A percentile compares a stretch with the other conserved stretches of the same genome.
Evolutionary conservation across 768 basidiomycete species (phyloP).

Genomic region (Suillus ampliporus): DNA sequence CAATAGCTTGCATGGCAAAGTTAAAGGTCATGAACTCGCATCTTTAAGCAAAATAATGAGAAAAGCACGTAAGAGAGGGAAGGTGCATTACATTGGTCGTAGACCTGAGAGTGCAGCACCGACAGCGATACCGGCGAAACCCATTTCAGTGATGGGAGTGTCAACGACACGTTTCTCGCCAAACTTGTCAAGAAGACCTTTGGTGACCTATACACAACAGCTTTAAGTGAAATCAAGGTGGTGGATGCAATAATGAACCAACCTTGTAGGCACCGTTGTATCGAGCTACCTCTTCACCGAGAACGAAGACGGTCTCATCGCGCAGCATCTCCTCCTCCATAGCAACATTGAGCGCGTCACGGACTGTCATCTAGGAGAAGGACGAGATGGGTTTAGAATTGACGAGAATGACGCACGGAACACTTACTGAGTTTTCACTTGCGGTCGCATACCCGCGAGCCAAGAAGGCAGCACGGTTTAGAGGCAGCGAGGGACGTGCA

Average conservation of each 20-base stretch:
- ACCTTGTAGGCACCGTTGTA: slow-evolving; percentile 99
- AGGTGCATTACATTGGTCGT: slow-evolving; percentile 75
- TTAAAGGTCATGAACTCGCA: slow-evolving; percentile 99
- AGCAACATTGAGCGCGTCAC: slow-evolving; percentile 95
- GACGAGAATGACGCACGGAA: slow-evolving; percentile 38
- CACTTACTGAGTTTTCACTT: slow-evolving; percentile 53
- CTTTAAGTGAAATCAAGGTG: slow-evolving; percentile 20
- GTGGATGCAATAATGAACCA: slow-evolving; percentile 17
- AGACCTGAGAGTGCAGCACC: slow-evolving; percentile 95
- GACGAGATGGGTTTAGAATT: slow-evolving; percentile 26
- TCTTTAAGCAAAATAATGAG: slow-evolving; percentile 44
- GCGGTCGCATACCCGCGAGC: slow-evolving; percentile 71
- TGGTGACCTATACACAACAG: slow-evolving; percentile 74
- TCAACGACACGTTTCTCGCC: slow-evolving; percentile 98
- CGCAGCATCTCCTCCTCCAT: slow-evolving; percentile 99
- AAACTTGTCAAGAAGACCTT: slow-evolving; percentile 98
- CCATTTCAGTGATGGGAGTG: slow-evolving; percentile 97
- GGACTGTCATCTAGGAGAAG: slow-evolving; percentile 85
- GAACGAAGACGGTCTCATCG: slow-evolving; percentile 92
- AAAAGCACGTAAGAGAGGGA: slow-evolving; percentile 8
- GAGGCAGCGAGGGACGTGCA: slow-evolving; percentile 45
- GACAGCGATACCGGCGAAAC: slow-evolving; percentile 95
- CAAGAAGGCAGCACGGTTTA: slow-evolving; percentile 49
- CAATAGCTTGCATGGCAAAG: slow-evolving; percentile 99
- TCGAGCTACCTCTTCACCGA: slow-evolving; percentile 97